Evolutionary conservation across 495 filamentous ascomycete genomes (phyloP).

Genomic region (Daldinia loculata): DNA sequence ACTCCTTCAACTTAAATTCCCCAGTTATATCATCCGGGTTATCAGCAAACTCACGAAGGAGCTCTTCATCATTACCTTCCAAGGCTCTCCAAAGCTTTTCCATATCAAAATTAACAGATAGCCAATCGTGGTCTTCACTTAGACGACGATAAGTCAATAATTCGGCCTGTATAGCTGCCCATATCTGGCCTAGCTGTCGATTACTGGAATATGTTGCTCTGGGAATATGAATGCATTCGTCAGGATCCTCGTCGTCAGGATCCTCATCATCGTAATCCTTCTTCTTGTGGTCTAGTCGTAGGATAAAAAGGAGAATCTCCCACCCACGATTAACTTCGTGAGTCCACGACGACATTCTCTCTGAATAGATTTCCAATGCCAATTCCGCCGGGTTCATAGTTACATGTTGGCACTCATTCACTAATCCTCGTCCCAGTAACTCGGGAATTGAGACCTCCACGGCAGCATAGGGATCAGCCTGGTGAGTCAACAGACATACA

Average conservation of each 20-base stretch:
- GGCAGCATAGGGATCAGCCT: background rate
- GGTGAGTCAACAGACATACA: background rate
- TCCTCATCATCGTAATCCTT: too few relatives aligned
- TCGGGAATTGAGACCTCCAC: background rate
- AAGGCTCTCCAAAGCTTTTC: background rate
- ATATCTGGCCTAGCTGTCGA: background rate
- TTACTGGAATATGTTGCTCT: background rate
- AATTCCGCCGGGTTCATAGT: background rate
- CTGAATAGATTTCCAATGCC: background rate
- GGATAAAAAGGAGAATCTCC: background rate
- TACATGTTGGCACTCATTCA: background rate
- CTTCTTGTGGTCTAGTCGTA: background rate
- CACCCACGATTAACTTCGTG: background rate
- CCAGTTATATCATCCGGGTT: background rate
- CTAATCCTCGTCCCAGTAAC: background rate
- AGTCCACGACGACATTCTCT: background rate
- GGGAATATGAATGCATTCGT: background rate
- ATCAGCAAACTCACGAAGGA: background rate
- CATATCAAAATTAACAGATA: background rate
- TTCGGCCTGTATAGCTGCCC: background rate
- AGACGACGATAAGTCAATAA: background rate
- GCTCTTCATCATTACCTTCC: background rate
- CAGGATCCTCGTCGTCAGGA: background rate
- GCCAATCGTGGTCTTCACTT: background rate
- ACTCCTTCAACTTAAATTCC: background rate